A percentile compares a stretch with the other conserved stretches of the same genome.
Evolutionary conservation across 768 basidiomycete genomes (phyloP).

Genomic region (Podaxis sp.): DNA sequence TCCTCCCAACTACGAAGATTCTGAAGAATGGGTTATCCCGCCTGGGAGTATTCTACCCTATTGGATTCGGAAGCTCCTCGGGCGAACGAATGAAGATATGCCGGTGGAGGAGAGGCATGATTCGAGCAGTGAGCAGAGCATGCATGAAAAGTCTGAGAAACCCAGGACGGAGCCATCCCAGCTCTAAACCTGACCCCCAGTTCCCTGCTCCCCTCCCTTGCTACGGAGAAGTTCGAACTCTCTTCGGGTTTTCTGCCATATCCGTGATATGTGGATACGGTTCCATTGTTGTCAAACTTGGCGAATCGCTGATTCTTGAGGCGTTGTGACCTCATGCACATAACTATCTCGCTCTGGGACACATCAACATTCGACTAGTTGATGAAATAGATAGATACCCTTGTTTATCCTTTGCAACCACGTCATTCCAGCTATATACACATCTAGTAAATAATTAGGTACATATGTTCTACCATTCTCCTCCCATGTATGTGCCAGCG

Average conservation of each 20-base stretch:
- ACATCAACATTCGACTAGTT: neutral
- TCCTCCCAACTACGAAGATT: constrained; percentile 60
- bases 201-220: neutral
- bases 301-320: too few relatives aligned
- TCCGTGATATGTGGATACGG: neutral
- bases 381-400: neutral
- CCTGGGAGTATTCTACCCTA: constrained; percentile 65
- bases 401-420: neutral
- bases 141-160: neutral
- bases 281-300: neutral
- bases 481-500: neutral
- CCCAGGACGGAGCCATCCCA: neutral
- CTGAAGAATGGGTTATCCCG: constrained; percentile 72
- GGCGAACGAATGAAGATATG: neutral
- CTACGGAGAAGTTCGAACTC: neutral
- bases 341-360: too few relatives aligned
- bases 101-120: neutral
- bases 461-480: neutral
- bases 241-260: neutral
- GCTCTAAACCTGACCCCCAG: neutral
- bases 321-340: too few relatives aligned
- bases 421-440: neutral
- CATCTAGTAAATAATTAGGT: neutral
- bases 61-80: constrained; percentile 55
- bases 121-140: neutral